Evolutionary conservation across 176 grass and related monocot species (phyloP).

Genomic region (Ananas comosus): DNA sequence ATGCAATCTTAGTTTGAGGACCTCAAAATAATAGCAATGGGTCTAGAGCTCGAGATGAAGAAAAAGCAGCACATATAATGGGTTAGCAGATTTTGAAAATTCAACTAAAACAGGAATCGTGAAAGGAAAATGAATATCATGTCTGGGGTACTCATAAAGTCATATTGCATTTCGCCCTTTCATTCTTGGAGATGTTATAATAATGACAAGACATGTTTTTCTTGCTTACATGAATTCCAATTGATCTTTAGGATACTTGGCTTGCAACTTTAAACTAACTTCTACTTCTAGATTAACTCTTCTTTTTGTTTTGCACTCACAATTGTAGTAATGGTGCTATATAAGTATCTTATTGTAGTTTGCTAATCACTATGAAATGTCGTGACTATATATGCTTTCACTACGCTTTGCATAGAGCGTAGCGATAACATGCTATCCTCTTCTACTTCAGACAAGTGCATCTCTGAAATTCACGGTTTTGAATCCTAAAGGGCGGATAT

Average conservation of each 20-base stretch:
- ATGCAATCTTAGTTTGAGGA: neutral
- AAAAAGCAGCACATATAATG: neutral
- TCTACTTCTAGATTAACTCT: no score
- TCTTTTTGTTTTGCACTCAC: no score
- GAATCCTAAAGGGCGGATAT: conserved; percentile 91
- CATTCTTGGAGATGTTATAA: no score
- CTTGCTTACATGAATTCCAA: no score
- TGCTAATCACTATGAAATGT: neutral
- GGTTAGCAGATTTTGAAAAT: no score
- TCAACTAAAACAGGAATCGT: no score
- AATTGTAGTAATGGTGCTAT: neutral
- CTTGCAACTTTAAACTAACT: no score
- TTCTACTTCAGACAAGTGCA: conserved; percentile 69
- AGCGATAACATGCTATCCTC: neutral
- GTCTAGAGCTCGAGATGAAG: neutral
- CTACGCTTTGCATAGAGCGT: neutral
- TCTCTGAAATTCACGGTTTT: conserved; percentile 94
- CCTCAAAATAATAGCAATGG: neutral
- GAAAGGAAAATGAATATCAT: no score
- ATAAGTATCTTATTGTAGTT: neutral
- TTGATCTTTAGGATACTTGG: no score
- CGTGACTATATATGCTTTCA: neutral
- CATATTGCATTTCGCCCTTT: no score
- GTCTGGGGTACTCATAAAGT: no score
- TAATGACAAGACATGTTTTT: no score